phyloP scores from a whole-genome alignment of 2,329 filamentous ascomycete species.

The Fusarium beomiforme region DNA sequence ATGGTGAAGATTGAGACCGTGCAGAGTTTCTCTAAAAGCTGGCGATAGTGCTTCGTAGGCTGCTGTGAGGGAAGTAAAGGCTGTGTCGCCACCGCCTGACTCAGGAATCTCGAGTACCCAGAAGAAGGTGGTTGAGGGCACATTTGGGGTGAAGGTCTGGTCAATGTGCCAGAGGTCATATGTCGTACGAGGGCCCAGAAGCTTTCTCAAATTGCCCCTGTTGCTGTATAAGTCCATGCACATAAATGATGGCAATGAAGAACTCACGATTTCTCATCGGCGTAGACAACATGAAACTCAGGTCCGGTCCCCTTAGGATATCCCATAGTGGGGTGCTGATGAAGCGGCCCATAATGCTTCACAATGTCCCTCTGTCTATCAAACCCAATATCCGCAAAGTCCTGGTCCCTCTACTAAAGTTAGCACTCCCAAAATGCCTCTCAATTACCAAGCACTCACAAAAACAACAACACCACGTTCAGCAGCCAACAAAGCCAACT shows the following conservation, averaged over 20 bases:
- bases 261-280: constrained; percentile 45
- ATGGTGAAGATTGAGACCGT: constrained; percentile 19
- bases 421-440: neutral
- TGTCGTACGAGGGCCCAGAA: constrained; percentile 39
- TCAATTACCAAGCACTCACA: constrained; percentile 11
- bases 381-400: constrained; percentile 47
- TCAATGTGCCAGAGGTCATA: constrained; percentile 49
- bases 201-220: constrained; percentile 43
- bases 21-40: constrained; percentile 33
- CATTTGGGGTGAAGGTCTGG: constrained; percentile 47
- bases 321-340: constrained; percentile 47
- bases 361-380: constrained; percentile 45
- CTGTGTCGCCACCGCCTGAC: constrained; percentile 44
- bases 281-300: constrained; percentile 48
- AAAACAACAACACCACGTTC: constrained; percentile 48
- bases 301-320: constrained; percentile 45
- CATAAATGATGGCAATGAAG: fast-evolving
- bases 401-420: constrained; percentile 41
- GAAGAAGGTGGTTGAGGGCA: constrained; percentile 47
- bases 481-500: constrained; percentile 45
- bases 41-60: constrained; percentile 45
- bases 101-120: constrained; percentile 46
- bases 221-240: fast-evolving
- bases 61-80: constrained; percentile 44
- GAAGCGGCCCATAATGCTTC: constrained; percentile 46